These are phyloP conservation scores for Plasmodium inui DNA, from an alignment of 169 alveolate genomes.

Conservation along the genomic window DNA sequence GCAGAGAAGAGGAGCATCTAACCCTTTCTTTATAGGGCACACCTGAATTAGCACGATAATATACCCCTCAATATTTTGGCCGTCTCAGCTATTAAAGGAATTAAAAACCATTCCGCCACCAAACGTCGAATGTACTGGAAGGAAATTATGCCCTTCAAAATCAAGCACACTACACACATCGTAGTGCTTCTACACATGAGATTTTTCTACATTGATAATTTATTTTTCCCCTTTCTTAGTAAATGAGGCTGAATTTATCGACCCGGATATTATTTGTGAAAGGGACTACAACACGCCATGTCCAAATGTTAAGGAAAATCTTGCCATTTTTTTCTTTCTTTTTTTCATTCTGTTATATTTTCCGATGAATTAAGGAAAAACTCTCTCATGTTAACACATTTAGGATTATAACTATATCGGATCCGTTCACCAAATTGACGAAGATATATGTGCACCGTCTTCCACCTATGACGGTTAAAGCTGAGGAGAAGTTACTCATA, in stretches of 20 bases:
- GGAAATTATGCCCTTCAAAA: not conserved
- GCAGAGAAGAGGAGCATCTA: not conserved
- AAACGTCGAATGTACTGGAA: constrained; percentile 27
- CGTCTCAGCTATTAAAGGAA: constrained; percentile 26
- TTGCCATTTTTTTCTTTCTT: constrained; percentile 59
- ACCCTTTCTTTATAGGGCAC: not conserved
- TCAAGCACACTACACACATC: not conserved
- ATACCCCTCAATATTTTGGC: not conserved
- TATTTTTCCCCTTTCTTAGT: constrained; percentile 13
- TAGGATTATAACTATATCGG: constrained; percentile 64
- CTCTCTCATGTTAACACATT: not conserved
- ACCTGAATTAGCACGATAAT: not conserved
- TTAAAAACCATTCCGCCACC: constrained; percentile 63
- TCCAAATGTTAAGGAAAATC: constrained; percentile 80
- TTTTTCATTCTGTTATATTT: not conserved
- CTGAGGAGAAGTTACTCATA: constrained; percentile 3
- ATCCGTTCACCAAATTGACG: constrained; percentile 14
- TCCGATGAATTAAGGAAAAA: not conserved
- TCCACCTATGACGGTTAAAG: constrained; percentile 67
- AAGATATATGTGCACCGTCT: constrained; percentile 72
- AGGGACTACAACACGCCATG: constrained; percentile 83
- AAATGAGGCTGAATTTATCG: constrained; percentile 68
- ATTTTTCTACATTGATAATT: not conserved
- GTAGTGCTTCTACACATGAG: not conserved
- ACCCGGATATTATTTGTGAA: constrained; percentile 81